phyloP scores from a whole-genome alignment of 2,329 filamentous ascomycete species.

The Dactylellina drechsleri region DNA sequence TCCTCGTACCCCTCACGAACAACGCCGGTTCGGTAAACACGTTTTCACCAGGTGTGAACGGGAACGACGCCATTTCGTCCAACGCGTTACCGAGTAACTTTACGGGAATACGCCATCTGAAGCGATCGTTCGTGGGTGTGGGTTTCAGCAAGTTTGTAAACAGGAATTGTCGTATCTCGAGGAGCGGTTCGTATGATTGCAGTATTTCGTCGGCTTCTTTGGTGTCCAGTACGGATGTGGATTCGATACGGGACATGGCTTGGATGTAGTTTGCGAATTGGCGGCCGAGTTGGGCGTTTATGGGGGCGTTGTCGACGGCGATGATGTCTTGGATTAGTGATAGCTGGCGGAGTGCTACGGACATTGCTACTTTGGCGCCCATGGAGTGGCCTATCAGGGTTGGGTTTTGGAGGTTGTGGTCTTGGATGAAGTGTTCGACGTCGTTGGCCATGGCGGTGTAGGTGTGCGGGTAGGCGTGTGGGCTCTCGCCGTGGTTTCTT shows the following conservation, averaged over 20 bases:
- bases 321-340: constrained; percentile 76
- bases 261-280: constrained; percentile 83
- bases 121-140: constrained; percentile 68
- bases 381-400: constrained; percentile 94
- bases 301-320: constrained; percentile 89
- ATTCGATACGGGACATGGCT: constrained; percentile 84
- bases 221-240: constrained; percentile 73
- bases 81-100: constrained; percentile 74
- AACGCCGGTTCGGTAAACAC: constrained; percentile 81
- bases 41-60: constrained; percentile 74
- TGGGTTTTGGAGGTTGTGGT: constrained; percentile 75
- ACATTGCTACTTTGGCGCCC: constrained; percentile 94
- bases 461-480: constrained; percentile 79
- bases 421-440: constrained; percentile 78
- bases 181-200: constrained; percentile 75
- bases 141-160: constrained; percentile 81
- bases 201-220: constrained; percentile 84
- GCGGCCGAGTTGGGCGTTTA: constrained; percentile 78
- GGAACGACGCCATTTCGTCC: constrained; percentile 85
- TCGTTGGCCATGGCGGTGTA: constrained; percentile 86
- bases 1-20: constrained; percentile 80
- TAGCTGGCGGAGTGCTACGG: constrained; percentile 78
- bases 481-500: constrained; percentile 91
- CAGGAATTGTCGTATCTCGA: constrained; percentile 88
- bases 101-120: constrained; percentile 76